These are phyloP conservation scores for Lactarius akahatsu DNA, from an alignment of 768 basidiomycete genomes.

Conservation along the genomic window DNA sequence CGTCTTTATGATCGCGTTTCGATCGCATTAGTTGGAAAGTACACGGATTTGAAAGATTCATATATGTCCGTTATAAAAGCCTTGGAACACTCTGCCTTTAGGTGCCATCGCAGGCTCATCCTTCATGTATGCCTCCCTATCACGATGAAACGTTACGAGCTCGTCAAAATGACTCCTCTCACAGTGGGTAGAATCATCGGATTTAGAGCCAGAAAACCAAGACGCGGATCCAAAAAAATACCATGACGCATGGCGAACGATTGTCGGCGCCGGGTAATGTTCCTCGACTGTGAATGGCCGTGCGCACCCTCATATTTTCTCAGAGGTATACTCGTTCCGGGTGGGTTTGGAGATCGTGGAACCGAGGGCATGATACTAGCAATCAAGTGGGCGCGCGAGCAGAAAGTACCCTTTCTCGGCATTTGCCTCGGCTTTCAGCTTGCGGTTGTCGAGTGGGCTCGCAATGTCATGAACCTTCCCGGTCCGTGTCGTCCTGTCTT, in stretches of 20 bases:
- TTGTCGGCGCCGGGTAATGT: conserved; percentile 83
- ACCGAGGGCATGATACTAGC: conserved; percentile 98
- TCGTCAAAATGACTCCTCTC: background rate
- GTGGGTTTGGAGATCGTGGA: conserved; percentile 91
- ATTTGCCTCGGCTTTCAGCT: conserved; percentile 98
- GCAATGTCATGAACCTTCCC: conserved; percentile 71
- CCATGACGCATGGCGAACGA: conserved; percentile 92
- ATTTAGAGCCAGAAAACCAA: conserved; percentile 82
- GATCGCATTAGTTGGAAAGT: conserved; percentile 95
- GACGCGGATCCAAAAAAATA: conserved; percentile 80
- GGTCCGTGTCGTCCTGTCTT: conserved; percentile 43
- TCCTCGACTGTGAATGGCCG: conserved; percentile 19
- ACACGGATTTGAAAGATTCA: conserved; percentile 94
- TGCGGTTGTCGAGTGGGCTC: conserved; percentile 92
- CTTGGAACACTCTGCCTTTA: conserved; percentile 94
- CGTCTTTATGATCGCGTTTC: conserved; percentile 85
- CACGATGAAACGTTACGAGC: background rate
- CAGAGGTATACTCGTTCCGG: conserved; percentile 95
- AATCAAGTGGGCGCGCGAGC: conserved; percentile 96
- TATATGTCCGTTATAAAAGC: conserved; percentile 99
- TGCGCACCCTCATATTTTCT: conserved; percentile 22
- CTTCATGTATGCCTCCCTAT: conserved; percentile 58
- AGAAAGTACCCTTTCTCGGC: conserved; percentile 91
- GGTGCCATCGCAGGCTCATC: conserved; percentile 79
- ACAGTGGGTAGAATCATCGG: conserved; percentile 95